Evolutionary conservation across 1,284 basidiomycete genomes (phyloP), one percentile per base, ranked within the genome.

Genomic region (Schizophyllum amplum): DNA sequence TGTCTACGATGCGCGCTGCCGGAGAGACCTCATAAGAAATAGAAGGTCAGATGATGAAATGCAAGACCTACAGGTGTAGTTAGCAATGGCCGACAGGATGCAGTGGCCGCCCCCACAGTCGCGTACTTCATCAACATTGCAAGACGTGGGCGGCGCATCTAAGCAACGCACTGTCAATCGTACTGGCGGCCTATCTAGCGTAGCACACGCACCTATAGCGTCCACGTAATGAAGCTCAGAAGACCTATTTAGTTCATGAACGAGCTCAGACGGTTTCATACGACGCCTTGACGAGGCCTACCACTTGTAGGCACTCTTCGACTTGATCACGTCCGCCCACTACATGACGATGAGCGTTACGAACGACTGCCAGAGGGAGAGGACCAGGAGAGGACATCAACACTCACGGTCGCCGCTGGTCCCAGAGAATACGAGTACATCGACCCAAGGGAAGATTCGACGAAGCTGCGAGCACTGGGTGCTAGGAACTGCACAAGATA

Each of bases 281-380:
- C 15, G 25, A 24, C 24, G 24, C 7, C 21, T n/a, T 20, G 13
- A 47, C 4, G 46, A 25, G 11, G 56, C 61, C 55, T 60, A 73
- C 74, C 76, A 80, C 53, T 63, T 62, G 61, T 73, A 79, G 5
- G 71, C 71, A 1, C 66, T 55, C 53, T 69, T 62, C 5, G 67
- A 71, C 54, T 70, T 71, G 57, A 79, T 71, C 4, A 68, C 68
- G 60, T 79, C 77, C 5, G 77, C 76, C 78, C 78, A 80, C 73
- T 76, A 26, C 5, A 54, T 9, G 23, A 21, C 25, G 42, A 52
- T 13, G 9, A 25, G 24, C 57, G n/a, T n/a, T n/a, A n/a, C n/a
- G n/a, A n/a, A n/a, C n/a, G n/a, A n/a, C n/a, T n/a, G n/a, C n/a
- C n/a, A n/a, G n/a, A n/a, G n/a, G n/a, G n/a, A n/a, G n/a, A n/a